phyloP scores from a whole-genome alignment of 306 rosid species.

The Cucurbita argyrosperma region DNA sequence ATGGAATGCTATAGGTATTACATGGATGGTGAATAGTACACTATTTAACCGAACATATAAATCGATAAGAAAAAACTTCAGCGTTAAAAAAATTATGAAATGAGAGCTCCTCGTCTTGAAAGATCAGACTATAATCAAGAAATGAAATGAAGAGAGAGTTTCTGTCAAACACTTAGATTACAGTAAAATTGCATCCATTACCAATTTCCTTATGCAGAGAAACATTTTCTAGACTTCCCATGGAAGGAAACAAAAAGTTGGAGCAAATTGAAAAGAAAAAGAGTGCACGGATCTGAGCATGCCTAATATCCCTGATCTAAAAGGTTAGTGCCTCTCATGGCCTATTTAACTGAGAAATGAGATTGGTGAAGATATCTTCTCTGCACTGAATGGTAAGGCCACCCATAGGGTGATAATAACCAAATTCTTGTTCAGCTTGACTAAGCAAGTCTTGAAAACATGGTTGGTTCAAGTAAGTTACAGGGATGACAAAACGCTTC shows the following conservation, averaged over 20 bases:
- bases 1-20: neutral
- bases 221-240: neutral
- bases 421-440: conserved; percentile 29
- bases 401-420: conserved; percentile 23
- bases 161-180: neutral
- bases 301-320: neutral
- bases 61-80: neutral
- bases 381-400: conserved; percentile 25
- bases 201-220: neutral
- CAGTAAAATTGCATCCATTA: neutral
- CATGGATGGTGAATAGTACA: neutral
- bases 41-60: neutral
- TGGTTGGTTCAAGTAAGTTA: conserved; percentile 28
- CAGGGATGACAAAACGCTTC: conserved; percentile 24
- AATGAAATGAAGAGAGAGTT: neutral
- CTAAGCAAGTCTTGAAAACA: conserved; percentile 20
- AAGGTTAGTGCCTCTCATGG: neutral
- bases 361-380: neutral
- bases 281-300: neutral
- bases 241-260: neutral
- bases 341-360: neutral
- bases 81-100: too few relatives aligned
- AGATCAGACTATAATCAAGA: neutral
- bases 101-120: too few relatives aligned
- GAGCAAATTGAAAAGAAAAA: neutral